Evolutionary conservation across 768 basidiomycete genomes (phyloP).

Genomic region (Mrakia blollopis): DNA sequence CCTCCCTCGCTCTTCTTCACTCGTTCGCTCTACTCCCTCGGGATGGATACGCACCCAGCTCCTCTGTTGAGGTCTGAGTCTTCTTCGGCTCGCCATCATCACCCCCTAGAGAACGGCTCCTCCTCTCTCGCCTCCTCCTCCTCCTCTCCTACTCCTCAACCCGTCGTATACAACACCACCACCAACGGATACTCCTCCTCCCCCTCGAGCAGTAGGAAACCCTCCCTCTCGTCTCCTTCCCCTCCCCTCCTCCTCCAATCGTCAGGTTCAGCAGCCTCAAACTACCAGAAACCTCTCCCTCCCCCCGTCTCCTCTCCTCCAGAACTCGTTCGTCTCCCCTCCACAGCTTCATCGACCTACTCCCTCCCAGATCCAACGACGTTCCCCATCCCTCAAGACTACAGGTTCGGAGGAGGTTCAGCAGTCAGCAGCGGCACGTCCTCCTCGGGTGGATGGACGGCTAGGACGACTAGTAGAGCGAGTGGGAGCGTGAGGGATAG

Average conservation of each 20-base stretch:
- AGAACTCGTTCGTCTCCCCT: slow-evolving; percentile 17
- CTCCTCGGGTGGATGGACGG: background rate
- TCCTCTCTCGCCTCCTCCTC: too few species aligned
- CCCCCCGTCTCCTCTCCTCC: slow-evolving; percentile 6
- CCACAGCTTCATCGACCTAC: slow-evolving; percentile 12
- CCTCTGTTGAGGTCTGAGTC: too few species aligned
- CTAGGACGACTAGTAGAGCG: background rate
- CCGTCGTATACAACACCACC: background rate
- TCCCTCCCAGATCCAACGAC: slow-evolving; percentile 24
- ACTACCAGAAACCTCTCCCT: background rate
- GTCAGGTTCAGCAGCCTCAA: background rate
- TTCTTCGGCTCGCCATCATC: too few species aligned
- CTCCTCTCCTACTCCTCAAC: background rate
- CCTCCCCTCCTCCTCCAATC: background rate
- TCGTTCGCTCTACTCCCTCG: too few species aligned
- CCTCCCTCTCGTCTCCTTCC: background rate
- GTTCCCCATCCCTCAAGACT: slow-evolving; percentile 9
- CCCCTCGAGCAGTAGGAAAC: background rate
- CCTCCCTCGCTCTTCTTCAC: too few species aligned
- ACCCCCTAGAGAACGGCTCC: too few species aligned
- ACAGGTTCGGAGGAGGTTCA: slow-evolving; percentile 17
- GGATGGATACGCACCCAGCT: too few species aligned
- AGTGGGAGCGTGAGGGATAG: slow-evolving; percentile 6
- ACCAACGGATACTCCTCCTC: background rate
- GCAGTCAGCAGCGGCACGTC: slow-evolving; percentile 18